Evolutionary conservation across 495 filamentous ascomycete species (phyloP).

Genomic region (Lineolata rhizophorae): DNA sequence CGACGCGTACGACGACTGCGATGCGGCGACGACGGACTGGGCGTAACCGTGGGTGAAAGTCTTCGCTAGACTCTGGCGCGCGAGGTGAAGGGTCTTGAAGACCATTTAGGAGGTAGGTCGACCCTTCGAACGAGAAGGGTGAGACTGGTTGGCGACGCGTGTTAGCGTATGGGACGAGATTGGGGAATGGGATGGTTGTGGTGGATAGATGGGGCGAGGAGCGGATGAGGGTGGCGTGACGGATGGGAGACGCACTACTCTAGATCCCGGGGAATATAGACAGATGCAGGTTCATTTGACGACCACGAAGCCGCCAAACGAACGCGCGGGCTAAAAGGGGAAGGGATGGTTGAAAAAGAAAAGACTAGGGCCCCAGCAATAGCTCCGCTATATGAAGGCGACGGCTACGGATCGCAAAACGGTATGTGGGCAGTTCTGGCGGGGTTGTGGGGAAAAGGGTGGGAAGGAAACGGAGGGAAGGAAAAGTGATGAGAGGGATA

Average conservation of each 20-base stretch:
- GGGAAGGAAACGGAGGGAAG: too few relatives aligned
- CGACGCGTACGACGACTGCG: constrained; percentile 73
- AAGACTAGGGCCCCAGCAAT: too few relatives aligned
- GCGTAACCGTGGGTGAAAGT: constrained; percentile 93
- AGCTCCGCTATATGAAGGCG: too few relatives aligned
- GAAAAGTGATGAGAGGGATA: too few relatives aligned
- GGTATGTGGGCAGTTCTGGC: too few relatives aligned
- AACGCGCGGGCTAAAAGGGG: constrained; percentile 35
- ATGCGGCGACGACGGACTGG: constrained; percentile 88
- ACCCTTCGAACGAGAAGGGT: constrained; percentile 23
- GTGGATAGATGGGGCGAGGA: neutral
- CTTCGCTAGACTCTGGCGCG: constrained; percentile 91
- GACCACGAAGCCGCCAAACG: constrained; percentile 29
- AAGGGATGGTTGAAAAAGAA: neutral
- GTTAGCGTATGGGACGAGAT: too few relatives aligned
- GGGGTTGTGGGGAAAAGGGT: too few relatives aligned
- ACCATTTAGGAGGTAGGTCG: constrained; percentile 49
- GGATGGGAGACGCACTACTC: constrained; percentile 14
- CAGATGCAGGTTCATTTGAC: constrained; percentile 46
- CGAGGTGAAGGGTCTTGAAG: constrained; percentile 71
- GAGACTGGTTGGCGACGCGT: constrained; percentile 13
- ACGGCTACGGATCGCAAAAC: too few relatives aligned
- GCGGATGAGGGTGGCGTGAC: neutral
- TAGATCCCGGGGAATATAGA: constrained; percentile 25
- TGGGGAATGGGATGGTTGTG: constrained; percentile 1